Evolutionary conservation across 257 asterid genomes (phyloP).

Genomic region (Nemophila menziesii): DNA sequence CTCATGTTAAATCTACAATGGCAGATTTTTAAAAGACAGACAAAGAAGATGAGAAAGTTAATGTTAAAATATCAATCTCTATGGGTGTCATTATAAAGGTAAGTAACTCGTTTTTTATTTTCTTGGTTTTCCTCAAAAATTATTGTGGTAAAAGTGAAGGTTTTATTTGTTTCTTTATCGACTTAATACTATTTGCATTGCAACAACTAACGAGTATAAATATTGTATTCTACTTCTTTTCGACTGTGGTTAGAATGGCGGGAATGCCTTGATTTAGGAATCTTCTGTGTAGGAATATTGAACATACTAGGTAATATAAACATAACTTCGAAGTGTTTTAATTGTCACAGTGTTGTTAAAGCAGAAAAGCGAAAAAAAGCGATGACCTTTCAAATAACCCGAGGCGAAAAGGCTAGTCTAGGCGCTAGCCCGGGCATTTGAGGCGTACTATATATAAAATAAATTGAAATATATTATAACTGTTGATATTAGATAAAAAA

Average conservation of each 20-base stretch:
- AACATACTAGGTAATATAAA: constrained; percentile 59
- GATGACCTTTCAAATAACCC: too few species aligned
- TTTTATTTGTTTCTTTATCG: constrained; percentile 27
- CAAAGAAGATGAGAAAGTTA: constrained; percentile 50
- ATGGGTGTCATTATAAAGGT: constrained; percentile 68
- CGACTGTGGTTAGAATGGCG: constrained; percentile 70
- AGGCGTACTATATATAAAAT: too few species aligned
- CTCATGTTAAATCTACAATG: constrained; percentile 65
- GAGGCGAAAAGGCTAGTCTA: too few species aligned
- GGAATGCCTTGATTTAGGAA: constrained; percentile 80
- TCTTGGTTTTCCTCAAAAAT: neutral
- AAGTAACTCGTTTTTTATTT: neutral
- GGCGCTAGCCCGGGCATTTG: too few species aligned
- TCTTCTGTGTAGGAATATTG: constrained; percentile 62
- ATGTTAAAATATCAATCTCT: constrained; percentile 49
- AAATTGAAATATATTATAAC: too few species aligned
- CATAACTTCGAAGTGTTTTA: too few species aligned
- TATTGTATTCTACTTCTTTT: constrained; percentile 88
- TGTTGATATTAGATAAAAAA: too few species aligned
- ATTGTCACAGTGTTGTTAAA: too few species aligned
- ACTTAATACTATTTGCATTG: constrained; percentile 67
- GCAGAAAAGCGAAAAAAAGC: too few species aligned
- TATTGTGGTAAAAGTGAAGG: neutral
- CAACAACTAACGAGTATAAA: constrained; percentile 94
- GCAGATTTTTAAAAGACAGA: constrained; percentile 61